Conservation (phyloP, 2,329 filamentous ascomycete species). For the Hypoxylon sp. region DNA sequence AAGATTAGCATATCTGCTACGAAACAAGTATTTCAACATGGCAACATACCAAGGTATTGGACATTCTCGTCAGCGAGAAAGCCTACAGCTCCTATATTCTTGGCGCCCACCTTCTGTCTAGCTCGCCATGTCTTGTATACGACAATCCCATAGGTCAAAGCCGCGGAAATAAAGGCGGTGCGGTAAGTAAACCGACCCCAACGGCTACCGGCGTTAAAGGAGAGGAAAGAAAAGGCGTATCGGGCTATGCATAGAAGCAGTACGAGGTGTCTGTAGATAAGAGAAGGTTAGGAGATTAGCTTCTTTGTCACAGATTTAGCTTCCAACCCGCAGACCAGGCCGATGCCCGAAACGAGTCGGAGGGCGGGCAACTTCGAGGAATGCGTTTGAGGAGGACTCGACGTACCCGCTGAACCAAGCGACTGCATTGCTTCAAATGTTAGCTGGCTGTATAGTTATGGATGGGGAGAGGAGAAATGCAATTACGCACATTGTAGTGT, state of each 20-base stretch:
- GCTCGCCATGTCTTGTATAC: slow-evolving; percentile 98
- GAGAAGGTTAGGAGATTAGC: slow-evolving; percentile 14
- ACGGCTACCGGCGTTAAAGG: slow-evolving; percentile 85
- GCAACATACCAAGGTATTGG: slow-evolving; percentile 87
- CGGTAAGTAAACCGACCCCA: slow-evolving; percentile 89
- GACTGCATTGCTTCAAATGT: slow-evolving; percentile 61
- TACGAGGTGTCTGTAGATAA: slow-evolving; percentile 76
- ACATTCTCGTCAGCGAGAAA: slow-evolving; percentile 93
- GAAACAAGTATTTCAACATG: slow-evolving; percentile 20
- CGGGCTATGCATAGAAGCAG: slow-evolving; percentile 85
- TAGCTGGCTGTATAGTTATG: slow-evolving; percentile 47
- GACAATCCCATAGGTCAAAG: slow-evolving; percentile 95
- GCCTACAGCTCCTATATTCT: slow-evolving; percentile 70
- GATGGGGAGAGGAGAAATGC: slow-evolving; percentile 19
- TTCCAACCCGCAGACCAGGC: slow-evolving; percentile 12
- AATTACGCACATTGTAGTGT: slow-evolving; percentile 86
- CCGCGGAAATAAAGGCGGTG: slow-evolving; percentile 87
- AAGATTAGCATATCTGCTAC: slow-evolving; percentile 9
- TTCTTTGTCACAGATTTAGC: slow-evolving; percentile 7
- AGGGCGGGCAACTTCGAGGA: slow-evolving; percentile 15
- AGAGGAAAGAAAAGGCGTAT: slow-evolving; percentile 87
- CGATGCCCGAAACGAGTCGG: slow-evolving; percentile 12
- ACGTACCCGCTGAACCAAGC: slow-evolving; percentile 87
- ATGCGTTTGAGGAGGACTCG: slow-evolving; percentile 27
- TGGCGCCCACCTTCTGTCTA: slow-evolving; percentile 78